A percentile compares a stretch with the other conserved stretches of the same genome.
Conservation (phyloP, 148 eudicot genomes). For the Diospyros kaki region DNA sequence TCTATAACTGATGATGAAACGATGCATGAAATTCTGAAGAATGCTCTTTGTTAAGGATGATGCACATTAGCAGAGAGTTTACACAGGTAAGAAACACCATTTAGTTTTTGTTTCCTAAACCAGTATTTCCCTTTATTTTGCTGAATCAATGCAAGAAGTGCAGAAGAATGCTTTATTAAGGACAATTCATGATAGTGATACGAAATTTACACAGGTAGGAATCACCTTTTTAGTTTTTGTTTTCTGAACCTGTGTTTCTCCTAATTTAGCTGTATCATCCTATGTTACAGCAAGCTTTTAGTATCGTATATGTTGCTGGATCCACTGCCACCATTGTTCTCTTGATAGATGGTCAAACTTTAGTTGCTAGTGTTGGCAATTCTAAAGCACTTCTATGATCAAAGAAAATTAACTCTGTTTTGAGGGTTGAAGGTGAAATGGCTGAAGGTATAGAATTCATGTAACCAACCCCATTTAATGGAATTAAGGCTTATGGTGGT, state of each 20-base stretch:
- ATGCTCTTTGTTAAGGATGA: too few species aligned
- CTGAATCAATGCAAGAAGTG: too few species aligned
- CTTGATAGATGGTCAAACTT: constrained; percentile 29
- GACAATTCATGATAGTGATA: constrained; percentile 35
- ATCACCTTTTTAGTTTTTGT: too few species aligned
- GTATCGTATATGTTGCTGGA: constrained; percentile 28
- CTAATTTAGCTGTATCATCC: constrained; percentile 1
- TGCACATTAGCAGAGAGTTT: too few species aligned
- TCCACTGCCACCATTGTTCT: constrained; percentile 39
- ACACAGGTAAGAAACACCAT: too few species aligned
- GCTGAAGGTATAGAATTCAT: too few species aligned
- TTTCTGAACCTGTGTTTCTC: background rate
- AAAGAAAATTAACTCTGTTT: constrained; percentile 8
- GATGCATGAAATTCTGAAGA: constrained; percentile 21
- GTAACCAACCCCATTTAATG: background rate
- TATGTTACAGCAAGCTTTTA: constrained; percentile 31
- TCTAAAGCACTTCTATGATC: constrained; percentile 56
- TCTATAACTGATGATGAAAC: constrained; percentile 11
- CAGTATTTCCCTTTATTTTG: too few species aligned
- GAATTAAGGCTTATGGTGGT: background rate
- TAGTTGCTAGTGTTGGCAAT: constrained; percentile 50
- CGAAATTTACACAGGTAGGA: constrained; percentile 29
- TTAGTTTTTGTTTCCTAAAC: too few species aligned
- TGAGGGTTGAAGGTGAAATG: constrained; percentile 18
- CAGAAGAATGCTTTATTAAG: constrained; percentile 20